Conservation (phyloP, 192 early-diverging fungal species). For the Coemansia sp. region DNA sequence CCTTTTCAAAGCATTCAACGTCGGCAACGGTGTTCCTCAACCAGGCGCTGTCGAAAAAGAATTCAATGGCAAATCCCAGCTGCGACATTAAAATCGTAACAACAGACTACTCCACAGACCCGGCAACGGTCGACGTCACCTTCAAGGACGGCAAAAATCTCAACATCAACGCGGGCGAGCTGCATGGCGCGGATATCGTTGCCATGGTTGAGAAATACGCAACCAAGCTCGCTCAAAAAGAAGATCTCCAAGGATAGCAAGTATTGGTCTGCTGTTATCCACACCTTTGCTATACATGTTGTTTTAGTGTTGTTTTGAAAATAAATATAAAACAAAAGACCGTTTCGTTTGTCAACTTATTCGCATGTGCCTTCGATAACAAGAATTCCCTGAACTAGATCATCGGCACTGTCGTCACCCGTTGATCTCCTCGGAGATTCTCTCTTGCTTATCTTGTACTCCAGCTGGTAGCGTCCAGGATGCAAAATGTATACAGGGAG, state of each 20-base stretch:
- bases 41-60: slow-evolving; percentile 45
- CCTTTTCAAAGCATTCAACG: slow-evolving; percentile 40
- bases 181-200: slow-evolving; percentile 44
- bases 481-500: slow-evolving; percentile 28
- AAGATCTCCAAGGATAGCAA: slow-evolving; percentile 49
- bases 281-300: not conserved
- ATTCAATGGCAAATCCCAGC: slow-evolving; percentile 38
- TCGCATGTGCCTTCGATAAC: slow-evolving; percentile 18
- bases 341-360: not conserved
- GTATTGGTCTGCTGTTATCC: not conserved
- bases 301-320: not conserved
- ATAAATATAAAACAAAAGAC: not conserved
- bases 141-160: slow-evolving; percentile 51
- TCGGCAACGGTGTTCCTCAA: slow-evolving; percentile 50
- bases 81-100: slow-evolving; percentile 50
- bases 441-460: slow-evolving; percentile 16
- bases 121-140: slow-evolving; percentile 37
- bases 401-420: not conserved
- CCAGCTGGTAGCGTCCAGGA: slow-evolving; percentile 29
- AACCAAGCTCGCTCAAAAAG: slow-evolving; percentile 47
- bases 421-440: not conserved
- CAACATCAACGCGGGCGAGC: slow-evolving; percentile 32
- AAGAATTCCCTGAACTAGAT: slow-evolving; percentile 18
- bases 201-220: slow-evolving; percentile 42
- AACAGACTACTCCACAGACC: slow-evolving; percentile 28